Evolutionary conservation across 192 early-diverging fungal species (phyloP).

Genomic region (Dissophora ornata): DNA sequence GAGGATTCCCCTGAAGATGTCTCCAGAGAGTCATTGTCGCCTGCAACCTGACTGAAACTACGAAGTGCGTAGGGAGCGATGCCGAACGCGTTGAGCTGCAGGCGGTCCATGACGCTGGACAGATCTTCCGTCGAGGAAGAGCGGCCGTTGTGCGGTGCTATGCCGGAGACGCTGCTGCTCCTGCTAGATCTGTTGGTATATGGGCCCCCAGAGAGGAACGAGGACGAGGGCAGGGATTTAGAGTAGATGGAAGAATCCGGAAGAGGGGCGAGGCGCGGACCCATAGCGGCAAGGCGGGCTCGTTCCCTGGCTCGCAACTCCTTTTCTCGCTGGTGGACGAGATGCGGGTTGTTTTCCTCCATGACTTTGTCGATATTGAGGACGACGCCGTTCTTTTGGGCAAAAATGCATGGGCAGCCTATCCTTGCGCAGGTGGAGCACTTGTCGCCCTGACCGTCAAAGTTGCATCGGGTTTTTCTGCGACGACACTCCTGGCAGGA

Average conservation of each 20-base stretch:
- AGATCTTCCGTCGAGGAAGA: slow-evolving; percentile 33
- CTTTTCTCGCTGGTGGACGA: slow-evolving; percentile 39
- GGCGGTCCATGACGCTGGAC: slow-evolving; percentile 41
- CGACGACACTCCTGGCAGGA: slow-evolving; percentile 49
- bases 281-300: background rate
- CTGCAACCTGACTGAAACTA: slow-evolving; percentile 42
- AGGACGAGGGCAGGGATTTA: slow-evolving; percentile 26
- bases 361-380: slow-evolving; percentile 49
- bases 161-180: slow-evolving; percentile 33
- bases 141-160: background rate
- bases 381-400: slow-evolving; percentile 43
- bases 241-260: slow-evolving; percentile 18
- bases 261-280: background rate
- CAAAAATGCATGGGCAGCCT: slow-evolving; percentile 37
- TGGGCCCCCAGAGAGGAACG: slow-evolving; percentile 7
- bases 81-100: slow-evolving; percentile 43
- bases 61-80: slow-evolving; percentile 42
- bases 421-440: slow-evolving; percentile 47
- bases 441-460: slow-evolving; percentile 43
- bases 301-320: slow-evolving; percentile 33
- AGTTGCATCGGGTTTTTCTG: slow-evolving; percentile 46
- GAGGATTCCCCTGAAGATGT: slow-evolving; percentile 35
- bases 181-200: slow-evolving; percentile 14
- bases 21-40: slow-evolving; percentile 40
- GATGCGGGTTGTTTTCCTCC: slow-evolving; percentile 44